Evolutionary conservation across 164 flowering plant species (phyloP).

Genomic region (Sedum album): DNA sequence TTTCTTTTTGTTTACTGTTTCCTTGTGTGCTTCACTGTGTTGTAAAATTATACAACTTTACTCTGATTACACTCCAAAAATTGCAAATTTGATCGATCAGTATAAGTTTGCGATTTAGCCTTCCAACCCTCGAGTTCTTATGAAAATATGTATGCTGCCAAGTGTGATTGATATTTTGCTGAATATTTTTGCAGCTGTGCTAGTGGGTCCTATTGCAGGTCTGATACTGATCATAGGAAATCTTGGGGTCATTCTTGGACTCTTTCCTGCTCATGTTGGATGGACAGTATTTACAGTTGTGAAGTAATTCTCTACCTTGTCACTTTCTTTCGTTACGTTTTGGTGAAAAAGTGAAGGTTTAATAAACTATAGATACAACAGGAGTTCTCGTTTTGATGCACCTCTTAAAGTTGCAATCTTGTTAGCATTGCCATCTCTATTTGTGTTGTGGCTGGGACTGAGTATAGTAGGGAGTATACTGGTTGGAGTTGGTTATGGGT

Average conservation of each 20-base stretch:
- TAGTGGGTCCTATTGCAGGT: conserved; percentile 80
- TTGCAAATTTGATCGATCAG: not conserved
- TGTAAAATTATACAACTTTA: not conserved
- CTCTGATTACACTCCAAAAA: not conserved
- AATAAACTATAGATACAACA: conserved; percentile 12
- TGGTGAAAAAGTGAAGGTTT: not conserved
- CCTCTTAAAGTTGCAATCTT: conserved; percentile 67
- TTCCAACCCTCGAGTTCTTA: not conserved
- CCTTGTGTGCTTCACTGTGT: not conserved
- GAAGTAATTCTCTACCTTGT: conserved; percentile 33
- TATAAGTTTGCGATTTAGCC: not conserved
- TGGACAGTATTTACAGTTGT: conserved; percentile 71
- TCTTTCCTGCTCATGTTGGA: conserved; percentile 73
- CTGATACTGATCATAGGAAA: conserved; percentile 61
- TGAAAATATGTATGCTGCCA: not conserved
- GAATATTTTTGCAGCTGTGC: conserved; percentile 34
- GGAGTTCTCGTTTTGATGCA: conserved; percentile 46
- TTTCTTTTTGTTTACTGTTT: not conserved
- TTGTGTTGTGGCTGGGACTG: conserved; percentile 50
- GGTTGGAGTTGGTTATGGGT: conserved; percentile 81
- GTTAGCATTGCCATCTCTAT: conserved; percentile 56
- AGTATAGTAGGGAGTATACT: conserved; percentile 55
- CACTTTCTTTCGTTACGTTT: not conserved
- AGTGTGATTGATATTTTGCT: not conserved
- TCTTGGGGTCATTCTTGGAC: conserved; percentile 58